Evolutionary conservation across 2,329 filamentous ascomycete species (phyloP), one percentile per base, ranked within the genome.

Genomic region (Penicillium palitans): DNA sequence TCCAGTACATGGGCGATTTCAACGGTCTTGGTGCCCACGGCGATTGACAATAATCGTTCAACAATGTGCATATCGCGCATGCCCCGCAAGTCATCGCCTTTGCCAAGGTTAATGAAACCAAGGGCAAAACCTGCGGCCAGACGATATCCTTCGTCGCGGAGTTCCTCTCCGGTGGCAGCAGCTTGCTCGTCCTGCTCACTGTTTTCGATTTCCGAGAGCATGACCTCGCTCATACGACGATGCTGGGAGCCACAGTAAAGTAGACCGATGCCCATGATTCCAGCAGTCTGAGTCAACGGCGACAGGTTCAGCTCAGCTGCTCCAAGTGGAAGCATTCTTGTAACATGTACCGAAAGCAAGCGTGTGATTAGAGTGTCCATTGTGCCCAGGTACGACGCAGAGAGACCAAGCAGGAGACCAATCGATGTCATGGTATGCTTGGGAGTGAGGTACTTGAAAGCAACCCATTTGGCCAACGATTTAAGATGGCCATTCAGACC

Each of bases 401-500:
- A 93, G 19, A 99, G 81, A 1, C 95, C 95, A 0, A 99, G 81
- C 3, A 99, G 82, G n/a, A 99, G 81, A 10, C 95, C 95, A 55
- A 99, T 93, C 0, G 95, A 98, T 25, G 95, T 98, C 95, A 99
- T 99, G 27, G 93, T 96, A 74, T 99, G 96, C 70, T 99, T 99
- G 1, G 95, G 93, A 0, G 95, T 99, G n/a, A 99, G 80, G 67
- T 99, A 99, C 71, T 97, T 98, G 83, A 98, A 99, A 9, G 93
- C 93, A 44, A 99, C 89, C 93, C 95, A 99, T 78, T 98, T 98
- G 3, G 95, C 95, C 29, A 99, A 84, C 8, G 87, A 89, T 66
- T 91, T 95, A n/a, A 99, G 80, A 76, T 99, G 96, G 0, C 95
- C 96, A 67, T 97, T 97, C 25, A 99, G 80, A 4, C 95, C 95